phyloP scores from a whole-genome alignment of 768 basidiomycete species.

The Psilocybe cyanescens region DNA sequence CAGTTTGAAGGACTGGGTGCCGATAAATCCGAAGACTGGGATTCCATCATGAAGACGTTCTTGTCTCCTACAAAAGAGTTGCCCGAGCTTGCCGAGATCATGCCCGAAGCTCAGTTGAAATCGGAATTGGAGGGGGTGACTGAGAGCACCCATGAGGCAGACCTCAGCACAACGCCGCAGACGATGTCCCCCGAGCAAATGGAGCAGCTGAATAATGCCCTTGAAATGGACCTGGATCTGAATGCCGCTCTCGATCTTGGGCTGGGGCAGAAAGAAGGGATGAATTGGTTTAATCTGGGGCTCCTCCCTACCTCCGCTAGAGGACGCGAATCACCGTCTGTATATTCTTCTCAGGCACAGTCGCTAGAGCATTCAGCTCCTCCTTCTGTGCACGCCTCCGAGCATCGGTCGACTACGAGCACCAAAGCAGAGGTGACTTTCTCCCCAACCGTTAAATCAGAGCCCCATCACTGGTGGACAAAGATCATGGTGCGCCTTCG shows the following conservation, averaged over 20 bases:
- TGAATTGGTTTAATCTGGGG: constrained; percentile 44
- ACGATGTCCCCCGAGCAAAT: constrained; percentile 40
- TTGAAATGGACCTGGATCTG: constrained; percentile 42
- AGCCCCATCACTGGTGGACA: constrained; percentile 34
- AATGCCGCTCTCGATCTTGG: constrained; percentile 43
- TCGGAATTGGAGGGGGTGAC: constrained; percentile 1
- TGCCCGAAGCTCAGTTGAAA: constrained; percentile 12
- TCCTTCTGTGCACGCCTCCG: constrained; percentile 26
- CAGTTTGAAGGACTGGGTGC: constrained; percentile 35
- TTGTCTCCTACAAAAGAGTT: constrained; percentile 29
- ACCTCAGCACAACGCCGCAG: constrained; percentile 17
- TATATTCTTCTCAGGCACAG: constrained; percentile 39
- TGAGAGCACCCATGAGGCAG: constrained; percentile 4
- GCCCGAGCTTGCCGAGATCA: constrained; percentile 15
- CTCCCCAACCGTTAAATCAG: constrained; percentile 18
- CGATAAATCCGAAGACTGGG: constrained; percentile 43
- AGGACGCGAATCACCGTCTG: constrained; percentile 40
- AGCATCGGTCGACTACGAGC: constrained; percentile 27
- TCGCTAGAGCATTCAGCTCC: constrained; percentile 32
- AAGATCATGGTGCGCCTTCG: constrained; percentile 30
- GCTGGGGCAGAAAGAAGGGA: constrained; percentile 36
- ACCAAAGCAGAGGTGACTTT: constrained; percentile 24
- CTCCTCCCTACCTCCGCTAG: constrained; percentile 34
- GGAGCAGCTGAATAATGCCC: constrained; percentile 34
- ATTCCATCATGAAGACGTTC: constrained; percentile 42